Conservation (phyloP, 768 basidiomycete species). For the Saitozyma podzolica region DNA sequence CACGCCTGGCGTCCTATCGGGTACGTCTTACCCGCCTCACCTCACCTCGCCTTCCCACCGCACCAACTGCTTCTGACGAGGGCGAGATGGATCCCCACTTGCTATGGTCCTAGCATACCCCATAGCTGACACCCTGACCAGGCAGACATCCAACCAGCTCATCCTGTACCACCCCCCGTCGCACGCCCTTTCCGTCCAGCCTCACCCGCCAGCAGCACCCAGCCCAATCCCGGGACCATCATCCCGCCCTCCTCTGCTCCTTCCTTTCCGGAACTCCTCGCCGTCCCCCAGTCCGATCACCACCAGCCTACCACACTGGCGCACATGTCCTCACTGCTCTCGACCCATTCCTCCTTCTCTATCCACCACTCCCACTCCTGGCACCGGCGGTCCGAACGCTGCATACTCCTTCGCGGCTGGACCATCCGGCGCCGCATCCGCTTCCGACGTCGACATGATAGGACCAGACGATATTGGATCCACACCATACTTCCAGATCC, state of each 20-base stretch:
- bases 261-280: not conserved
- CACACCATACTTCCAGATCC: constrained; percentile 38
- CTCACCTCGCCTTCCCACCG: too few species aligned
- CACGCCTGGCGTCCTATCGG: not conserved
- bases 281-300: too few species aligned
- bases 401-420: not conserved
- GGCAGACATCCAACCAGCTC: constrained; percentile 47
- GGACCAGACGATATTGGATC: too few species aligned
- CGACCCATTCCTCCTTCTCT: constrained; percentile 27
- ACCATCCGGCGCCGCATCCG: too few species aligned
- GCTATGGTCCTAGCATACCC: not conserved
- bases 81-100: not conserved
- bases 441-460: too few species aligned
- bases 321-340: constrained; percentile 44
- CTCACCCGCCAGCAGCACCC: constrained; percentile 17
- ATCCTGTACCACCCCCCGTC: constrained; percentile 50
- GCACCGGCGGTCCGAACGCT: not conserved
- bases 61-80: not conserved
- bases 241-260: constrained; percentile 13
- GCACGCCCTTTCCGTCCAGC: constrained; percentile 40
- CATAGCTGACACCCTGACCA: constrained; percentile 2
- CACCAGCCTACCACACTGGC: constrained; percentile 1
- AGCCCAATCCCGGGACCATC: constrained; percentile 13
- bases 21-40: not conserved
- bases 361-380: not conserved